Conservation (phyloP, 768 basidiomycete species). For the Suillus subalutaceus region DNA sequence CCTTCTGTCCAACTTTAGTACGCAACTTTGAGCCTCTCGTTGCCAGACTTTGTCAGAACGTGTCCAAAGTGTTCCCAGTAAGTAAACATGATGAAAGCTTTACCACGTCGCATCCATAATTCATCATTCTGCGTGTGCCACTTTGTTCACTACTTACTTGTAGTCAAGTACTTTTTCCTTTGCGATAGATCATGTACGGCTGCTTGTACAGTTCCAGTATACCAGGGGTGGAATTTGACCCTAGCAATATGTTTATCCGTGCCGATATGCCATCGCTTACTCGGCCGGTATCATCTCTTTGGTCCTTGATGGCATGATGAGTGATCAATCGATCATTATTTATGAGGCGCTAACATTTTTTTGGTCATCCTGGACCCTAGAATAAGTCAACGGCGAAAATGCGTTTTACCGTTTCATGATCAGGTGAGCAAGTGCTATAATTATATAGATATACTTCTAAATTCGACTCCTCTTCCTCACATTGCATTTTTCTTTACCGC, state of each 20-base stretch:
- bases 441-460: conserved; percentile 1
- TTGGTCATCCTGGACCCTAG: neutral
- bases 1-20: neutral
- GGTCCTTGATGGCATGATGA: neutral
- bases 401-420: neutral
- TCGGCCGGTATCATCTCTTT: no score
- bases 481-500: neutral
- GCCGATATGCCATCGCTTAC: neutral
- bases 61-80: neutral
- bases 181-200: neutral
- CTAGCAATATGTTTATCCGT: neutral
- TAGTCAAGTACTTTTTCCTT: neutral
- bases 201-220: neutral
- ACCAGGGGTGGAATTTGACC: neutral
- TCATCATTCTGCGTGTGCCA: neutral
- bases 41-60: neutral
- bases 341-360: neutral
- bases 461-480: neutral
- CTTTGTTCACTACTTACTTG: no score
- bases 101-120: neutral
- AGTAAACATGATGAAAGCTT: neutral
- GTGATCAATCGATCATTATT: neutral
- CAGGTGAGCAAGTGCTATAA: neutral
- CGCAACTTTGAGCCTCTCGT: neutral
- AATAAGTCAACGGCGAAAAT: neutral